A percentile compares a stretch with the other conserved stretches of the same genome.
Evolutionary conservation across 768 basidiomycete species (phyloP).

Genomic region (Termitomyces sp.): DNA sequence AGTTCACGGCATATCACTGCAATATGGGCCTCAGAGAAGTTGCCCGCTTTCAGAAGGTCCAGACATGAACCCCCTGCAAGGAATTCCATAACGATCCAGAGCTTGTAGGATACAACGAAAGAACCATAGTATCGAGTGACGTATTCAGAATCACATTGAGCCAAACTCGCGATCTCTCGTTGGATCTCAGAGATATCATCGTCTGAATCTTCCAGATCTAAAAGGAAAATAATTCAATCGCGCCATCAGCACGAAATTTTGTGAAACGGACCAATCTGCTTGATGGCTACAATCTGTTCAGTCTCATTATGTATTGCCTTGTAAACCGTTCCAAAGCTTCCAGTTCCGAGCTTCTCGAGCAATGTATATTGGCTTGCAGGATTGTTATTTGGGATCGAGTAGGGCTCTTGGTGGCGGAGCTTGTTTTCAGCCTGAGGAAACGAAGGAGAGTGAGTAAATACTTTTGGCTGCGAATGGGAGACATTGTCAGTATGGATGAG

Average conservation of each 20-base stretch:
- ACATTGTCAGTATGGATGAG: slow-evolving; percentile 37
- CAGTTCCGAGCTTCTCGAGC: slow-evolving; percentile 94
- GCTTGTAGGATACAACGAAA: slow-evolving; percentile 93
- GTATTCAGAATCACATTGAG: slow-evolving; percentile 94
- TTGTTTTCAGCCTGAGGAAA: slow-evolving; percentile 46
- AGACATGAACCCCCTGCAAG: slow-evolving; percentile 98
- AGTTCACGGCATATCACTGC: slow-evolving; percentile 94
- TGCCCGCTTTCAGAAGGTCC: slow-evolving; percentile 89
- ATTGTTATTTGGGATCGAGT: slow-evolving; percentile 71
- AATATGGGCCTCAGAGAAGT: slow-evolving; percentile 91
- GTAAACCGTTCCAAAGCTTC: slow-evolving; percentile 96
- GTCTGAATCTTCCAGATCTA: slow-evolving; percentile 96
- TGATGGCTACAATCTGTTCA: slow-evolving; percentile 94
- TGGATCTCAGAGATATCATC: slow-evolving; percentile 99
- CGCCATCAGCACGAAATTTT: background rate
- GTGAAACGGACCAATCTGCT: slow-evolving; percentile 83
- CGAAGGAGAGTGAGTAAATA: slow-evolving; percentile 41
- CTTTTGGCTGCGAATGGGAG: slow-evolving; percentile 36
- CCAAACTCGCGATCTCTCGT: slow-evolving; percentile 95
- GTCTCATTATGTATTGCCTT: slow-evolving; percentile 96
- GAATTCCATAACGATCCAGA: slow-evolving; percentile 99
- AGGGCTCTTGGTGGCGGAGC: slow-evolving; percentile 49
- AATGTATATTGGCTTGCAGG: slow-evolving; percentile 90
- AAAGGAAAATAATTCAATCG: slow-evolving; percentile 6
- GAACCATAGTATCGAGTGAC: slow-evolving; percentile 97